Conservation (phyloP, 192 early-diverging fungal genomes). For the Entomortierella parvispora region DNA sequence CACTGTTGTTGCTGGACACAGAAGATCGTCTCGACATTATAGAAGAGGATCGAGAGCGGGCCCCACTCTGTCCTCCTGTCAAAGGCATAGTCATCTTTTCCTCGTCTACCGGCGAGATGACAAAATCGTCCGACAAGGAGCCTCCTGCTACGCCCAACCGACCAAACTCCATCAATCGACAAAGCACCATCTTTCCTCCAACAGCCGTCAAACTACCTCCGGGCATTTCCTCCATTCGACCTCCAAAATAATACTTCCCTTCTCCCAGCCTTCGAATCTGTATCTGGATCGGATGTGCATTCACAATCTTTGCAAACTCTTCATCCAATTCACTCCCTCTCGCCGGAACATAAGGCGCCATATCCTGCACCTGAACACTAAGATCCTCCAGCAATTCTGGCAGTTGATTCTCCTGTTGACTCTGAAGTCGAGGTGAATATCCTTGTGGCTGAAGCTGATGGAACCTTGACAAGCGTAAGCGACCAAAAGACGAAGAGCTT, state of each 20-base stretch:
- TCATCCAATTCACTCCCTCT: conserved; percentile 61
- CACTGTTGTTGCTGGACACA: conserved; percentile 23
- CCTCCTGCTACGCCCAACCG: conserved; percentile 10
- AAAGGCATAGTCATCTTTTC: conserved; percentile 55
- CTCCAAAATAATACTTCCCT: conserved; percentile 51
- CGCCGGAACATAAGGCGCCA: conserved; percentile 49
- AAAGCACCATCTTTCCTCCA: conserved; percentile 57
- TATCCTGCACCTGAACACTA: conserved; percentile 7
- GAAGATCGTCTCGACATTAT: no score
- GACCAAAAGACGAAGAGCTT: conserved; percentile 9
- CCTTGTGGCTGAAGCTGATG: not conserved
- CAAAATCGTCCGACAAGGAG: no score
- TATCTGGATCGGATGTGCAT: conserved; percentile 60
- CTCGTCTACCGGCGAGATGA: not conserved
- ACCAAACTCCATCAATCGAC: conserved; percentile 61
- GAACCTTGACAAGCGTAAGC: not conserved
- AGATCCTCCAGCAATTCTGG: not conserved
- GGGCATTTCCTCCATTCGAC: conserved; percentile 43
- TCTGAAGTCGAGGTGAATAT: not conserved
- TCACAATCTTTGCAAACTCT: conserved; percentile 63
- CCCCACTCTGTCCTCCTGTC: no score
- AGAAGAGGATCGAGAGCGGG: no score
- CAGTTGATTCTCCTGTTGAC: conserved; percentile 13
- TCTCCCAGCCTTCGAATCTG: conserved; percentile 55
- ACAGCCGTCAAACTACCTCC: conserved; percentile 28